A percentile compares a stretch with the other conserved stretches of the same genome.
Conservation (phyloP, 768 basidiomycete genomes). For the Leucocoprinus leucothites region DNA sequence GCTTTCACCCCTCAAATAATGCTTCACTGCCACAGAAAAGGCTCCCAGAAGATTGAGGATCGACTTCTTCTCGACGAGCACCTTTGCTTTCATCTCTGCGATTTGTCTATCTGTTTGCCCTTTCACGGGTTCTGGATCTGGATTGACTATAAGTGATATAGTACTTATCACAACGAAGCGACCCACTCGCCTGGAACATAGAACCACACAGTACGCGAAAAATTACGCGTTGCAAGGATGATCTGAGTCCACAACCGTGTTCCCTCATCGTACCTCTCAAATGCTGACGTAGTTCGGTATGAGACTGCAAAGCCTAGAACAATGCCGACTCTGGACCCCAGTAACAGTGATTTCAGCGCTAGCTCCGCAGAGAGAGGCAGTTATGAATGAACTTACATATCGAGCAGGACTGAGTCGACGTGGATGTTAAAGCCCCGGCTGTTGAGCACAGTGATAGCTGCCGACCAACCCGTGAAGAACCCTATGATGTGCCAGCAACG, state of each 20-base stretch:
- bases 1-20: slow-evolving; percentile 63
- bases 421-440: slow-evolving; percentile 36
- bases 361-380: slow-evolving; percentile 24
- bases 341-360: background rate
- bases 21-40: slow-evolving; percentile 63
- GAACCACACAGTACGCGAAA: slow-evolving; percentile 66
- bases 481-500: slow-evolving; percentile 68
- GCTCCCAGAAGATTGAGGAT: slow-evolving; percentile 66
- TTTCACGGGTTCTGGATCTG: slow-evolving; percentile 23
- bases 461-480: slow-evolving; percentile 63
- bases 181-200: slow-evolving; percentile 55
- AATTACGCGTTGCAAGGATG: slow-evolving; percentile 49
- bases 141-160: background rate
- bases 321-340: slow-evolving; percentile 45
- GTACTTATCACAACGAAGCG: background rate
- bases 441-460: slow-evolving; percentile 52
- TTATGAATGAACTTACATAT: slow-evolving; percentile 30
- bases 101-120: slow-evolving; percentile 22
- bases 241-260: slow-evolving; percentile 67
- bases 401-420: slow-evolving; percentile 47
- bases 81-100: slow-evolving; percentile 34
- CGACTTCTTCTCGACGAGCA: slow-evolving; percentile 66
- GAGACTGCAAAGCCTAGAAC: slow-evolving; percentile 78
- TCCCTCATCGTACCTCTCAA: slow-evolving; percentile 78
- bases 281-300: slow-evolving; percentile 68